Percentiles rank a stretch among this genome's conserved stretches.
Evolutionary conservation across 2,329 filamentous ascomycete genomes (phyloP).

Genomic region (Metarhizium anisopliae): DNA sequence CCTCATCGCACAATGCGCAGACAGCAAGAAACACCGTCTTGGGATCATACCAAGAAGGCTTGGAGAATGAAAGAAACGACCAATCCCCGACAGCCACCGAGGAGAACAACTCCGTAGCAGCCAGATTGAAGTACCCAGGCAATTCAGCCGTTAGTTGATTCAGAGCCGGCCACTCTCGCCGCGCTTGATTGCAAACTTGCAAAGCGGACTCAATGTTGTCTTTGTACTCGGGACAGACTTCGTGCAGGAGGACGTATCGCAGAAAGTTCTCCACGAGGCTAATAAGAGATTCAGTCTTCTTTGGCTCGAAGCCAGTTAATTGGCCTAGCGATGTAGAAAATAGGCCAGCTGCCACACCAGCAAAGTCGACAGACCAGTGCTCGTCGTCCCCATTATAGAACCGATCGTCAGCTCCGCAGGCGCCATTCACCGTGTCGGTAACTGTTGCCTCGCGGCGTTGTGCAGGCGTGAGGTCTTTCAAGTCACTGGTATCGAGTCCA

Average conservation of each 20-base stretch:
- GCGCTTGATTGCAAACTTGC: conserved; percentile 55
- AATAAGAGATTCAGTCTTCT: conserved; percentile 47
- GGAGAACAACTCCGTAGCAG: conserved; percentile 60
- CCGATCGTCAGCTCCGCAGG: conserved; percentile 28
- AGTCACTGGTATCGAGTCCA: conserved; percentile 49
- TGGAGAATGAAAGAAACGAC: conserved; percentile 16
- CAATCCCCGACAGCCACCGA: conserved; percentile 20
- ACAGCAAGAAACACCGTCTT: conserved; percentile 34
- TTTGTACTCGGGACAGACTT: conserved; percentile 75
- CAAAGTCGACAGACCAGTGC: conserved; percentile 75
- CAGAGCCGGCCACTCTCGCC: conserved; percentile 56
- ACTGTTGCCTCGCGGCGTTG: conserved; percentile 58
- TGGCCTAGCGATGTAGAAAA: conserved; percentile 53
- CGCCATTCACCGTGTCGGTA: conserved; percentile 46
- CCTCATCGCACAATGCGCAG: conserved; percentile 28
- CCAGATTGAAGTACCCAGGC: conserved; percentile 75
- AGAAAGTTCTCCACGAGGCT: conserved; percentile 76
- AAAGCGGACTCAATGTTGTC: conserved; percentile 59
- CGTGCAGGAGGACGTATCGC: conserved; percentile 75
- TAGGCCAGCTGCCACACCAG: conserved; percentile 67
- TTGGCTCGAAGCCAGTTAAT: conserved; percentile 45
- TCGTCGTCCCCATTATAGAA: conserved; percentile 44
- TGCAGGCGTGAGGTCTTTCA: conserved; percentile 42
- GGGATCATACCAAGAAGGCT: conserved; percentile 32
- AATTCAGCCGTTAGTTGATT: conserved; percentile 41